Percentiles rank a stretch among this genome's conserved stretches.
Conservation (phyloP, 139 green algal species). For the Raphidocelis subcapitata region DNA sequence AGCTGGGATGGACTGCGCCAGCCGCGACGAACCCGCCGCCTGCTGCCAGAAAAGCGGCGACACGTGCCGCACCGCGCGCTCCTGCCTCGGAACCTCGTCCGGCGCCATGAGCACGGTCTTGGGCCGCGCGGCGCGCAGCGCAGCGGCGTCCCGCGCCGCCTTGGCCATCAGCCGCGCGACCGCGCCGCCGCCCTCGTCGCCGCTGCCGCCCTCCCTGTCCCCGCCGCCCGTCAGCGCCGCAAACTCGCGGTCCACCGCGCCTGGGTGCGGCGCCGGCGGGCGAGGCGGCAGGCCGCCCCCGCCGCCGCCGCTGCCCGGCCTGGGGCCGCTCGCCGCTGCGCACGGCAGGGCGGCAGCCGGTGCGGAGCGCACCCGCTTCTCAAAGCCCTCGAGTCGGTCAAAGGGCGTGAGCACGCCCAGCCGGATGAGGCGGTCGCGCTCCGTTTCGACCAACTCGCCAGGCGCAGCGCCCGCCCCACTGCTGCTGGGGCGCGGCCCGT, state of each 20-base stretch:
- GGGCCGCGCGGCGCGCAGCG: constrained; percentile 1
- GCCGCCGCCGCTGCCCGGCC: background rate
- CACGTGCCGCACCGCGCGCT: constrained; percentile 33
- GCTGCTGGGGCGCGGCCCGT: background rate
- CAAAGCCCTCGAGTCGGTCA: constrained; percentile 77
- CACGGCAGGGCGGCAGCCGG: background rate
- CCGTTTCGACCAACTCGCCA: constrained; percentile 71
- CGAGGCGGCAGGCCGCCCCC: background rate
- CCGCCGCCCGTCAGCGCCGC: background rate
- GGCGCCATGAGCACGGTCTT: constrained; percentile 47
- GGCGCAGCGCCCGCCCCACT: background rate
- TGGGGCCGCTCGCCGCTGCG: background rate
- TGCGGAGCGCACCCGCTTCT: constrained; percentile 45
- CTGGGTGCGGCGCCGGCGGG: background rate
- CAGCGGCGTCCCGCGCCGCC: constrained; percentile 30
- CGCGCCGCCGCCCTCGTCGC: constrained; percentile 9
- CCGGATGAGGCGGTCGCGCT: constrained; percentile 82
- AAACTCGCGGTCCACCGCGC: background rate
- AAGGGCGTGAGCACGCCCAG: constrained; percentile 87
- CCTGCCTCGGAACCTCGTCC: constrained; percentile 49
- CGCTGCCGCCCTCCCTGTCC: constrained; percentile 2
- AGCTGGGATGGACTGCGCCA: background rate
- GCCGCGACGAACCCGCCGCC: constrained; percentile 1
- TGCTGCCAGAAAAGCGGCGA: constrained; percentile 40
- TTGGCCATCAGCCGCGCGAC: constrained; percentile 43